These are phyloP conservation scores for Skeletonema grethae DNA, from an alignment of 108 stramenopile genomes.

Conservation along the genomic window DNA sequence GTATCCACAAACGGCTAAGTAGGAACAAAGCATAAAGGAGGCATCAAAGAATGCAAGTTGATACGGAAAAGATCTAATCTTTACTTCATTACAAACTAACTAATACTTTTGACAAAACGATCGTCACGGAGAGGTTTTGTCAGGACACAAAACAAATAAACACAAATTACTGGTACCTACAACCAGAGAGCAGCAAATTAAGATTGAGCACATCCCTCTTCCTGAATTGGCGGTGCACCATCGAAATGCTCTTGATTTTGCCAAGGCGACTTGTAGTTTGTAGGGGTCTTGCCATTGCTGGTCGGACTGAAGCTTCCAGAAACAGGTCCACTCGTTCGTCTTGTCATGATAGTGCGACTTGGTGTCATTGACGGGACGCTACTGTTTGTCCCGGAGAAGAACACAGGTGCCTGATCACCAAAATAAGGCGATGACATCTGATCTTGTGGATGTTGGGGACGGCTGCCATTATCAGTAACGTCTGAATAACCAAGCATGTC, in stretches of 20 bases:
- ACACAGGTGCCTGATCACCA: not conserved
- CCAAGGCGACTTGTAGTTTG: not conserved
- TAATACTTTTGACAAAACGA: not conserved
- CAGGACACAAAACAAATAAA: not conserved
- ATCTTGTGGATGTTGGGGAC: not conserved
- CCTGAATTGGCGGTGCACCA: not conserved
- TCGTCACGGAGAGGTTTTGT: not conserved
- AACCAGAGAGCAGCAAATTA: not conserved
- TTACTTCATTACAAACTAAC: not conserved
- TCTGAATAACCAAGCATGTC: slow-evolving; percentile 48
- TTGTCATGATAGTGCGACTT: not conserved
- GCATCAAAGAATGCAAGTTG: no score
- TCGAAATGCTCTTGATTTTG: not conserved
- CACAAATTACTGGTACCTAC: not conserved
- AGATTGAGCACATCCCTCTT: not conserved
- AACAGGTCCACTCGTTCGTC: not conserved
- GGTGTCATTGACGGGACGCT: not conserved
- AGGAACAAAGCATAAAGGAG: no score
- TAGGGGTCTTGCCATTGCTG: not conserved
- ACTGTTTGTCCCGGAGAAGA: not conserved
- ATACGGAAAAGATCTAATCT: no score
- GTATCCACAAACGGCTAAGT: not conserved
- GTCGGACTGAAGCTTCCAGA: not conserved
- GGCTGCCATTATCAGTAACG: not conserved
- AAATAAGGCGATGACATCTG: not conserved